Conservation (phyloP, 2,329 filamentous ascomycete species). For the Amphichorda felina region DNA sequence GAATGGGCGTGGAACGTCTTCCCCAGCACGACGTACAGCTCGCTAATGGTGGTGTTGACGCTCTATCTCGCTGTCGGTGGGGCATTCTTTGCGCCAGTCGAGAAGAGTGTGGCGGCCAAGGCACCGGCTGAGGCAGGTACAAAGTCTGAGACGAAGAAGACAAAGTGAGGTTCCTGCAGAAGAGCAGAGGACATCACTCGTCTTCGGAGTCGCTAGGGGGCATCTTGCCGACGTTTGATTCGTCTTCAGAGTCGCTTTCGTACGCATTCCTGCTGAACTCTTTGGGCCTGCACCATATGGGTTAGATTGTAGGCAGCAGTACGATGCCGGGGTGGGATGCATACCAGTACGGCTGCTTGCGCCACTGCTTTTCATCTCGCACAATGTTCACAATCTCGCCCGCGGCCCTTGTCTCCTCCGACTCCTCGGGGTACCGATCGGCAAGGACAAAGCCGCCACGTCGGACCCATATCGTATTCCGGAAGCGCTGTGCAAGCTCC, state of each 20-base stretch:
- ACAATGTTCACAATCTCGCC: slow-evolving; percentile 93
- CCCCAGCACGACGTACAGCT: slow-evolving; percentile 56
- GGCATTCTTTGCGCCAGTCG: slow-evolving; percentile 45
- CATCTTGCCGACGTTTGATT: slow-evolving; percentile 75
- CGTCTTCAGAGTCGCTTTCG: slow-evolving; percentile 59
- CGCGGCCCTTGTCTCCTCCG: slow-evolving; percentile 64
- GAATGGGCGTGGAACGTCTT: slow-evolving; percentile 94
- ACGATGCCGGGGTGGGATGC: slow-evolving; percentile 9
- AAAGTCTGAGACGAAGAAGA: slow-evolving; percentile 13
- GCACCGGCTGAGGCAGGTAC: no score
- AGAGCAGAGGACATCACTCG: slow-evolving; percentile 24
- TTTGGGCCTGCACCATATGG: slow-evolving; percentile 64
- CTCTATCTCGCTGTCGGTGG: slow-evolving; percentile 55
- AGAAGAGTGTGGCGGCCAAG: no score
- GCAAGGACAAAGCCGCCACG: slow-evolving; percentile 79
- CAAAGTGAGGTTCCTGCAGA: slow-evolving; percentile 10
- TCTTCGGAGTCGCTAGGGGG: slow-evolving; percentile 73
- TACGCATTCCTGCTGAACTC: slow-evolving; percentile 59
- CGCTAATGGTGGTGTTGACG: slow-evolving; percentile 53
- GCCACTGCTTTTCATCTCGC: slow-evolving; percentile 81
- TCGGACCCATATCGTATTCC: slow-evolving; percentile 89
- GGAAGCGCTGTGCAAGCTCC: slow-evolving; percentile 75
- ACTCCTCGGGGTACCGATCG: slow-evolving; percentile 51
- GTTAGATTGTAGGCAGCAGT: no score
- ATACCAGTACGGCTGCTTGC: slow-evolving; percentile 80